phyloP scores from a whole-genome alignment of 2,329 filamentous ascomycete genomes.

The Colletotrichum filicis region DNA sequence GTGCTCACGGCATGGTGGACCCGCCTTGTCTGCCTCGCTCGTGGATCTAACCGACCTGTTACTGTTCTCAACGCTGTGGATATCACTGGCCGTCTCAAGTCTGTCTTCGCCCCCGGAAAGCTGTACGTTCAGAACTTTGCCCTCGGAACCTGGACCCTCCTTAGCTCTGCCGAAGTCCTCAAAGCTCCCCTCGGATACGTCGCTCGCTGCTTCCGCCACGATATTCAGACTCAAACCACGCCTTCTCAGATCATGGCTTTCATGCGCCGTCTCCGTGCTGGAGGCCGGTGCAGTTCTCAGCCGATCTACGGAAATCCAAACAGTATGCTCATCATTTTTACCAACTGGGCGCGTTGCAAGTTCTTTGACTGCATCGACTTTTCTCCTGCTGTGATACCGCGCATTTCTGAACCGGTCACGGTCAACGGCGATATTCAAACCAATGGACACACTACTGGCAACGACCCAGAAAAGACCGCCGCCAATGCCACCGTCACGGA shows the following conservation, averaged over 20 bases:
- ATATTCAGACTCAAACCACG: conserved; percentile 48
- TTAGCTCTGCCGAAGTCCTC: conserved; percentile 38
- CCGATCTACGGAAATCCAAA: conserved; percentile 45
- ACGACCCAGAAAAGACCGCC: conserved; percentile 23
- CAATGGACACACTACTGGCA: not conserved
- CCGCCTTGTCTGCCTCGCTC: conserved; percentile 34
- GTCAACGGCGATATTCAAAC: not conserved
- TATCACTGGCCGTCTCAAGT: conserved; percentile 40
- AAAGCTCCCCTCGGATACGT: conserved; percentile 41
- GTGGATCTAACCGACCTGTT: conserved; percentile 36
- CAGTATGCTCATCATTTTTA: conserved; percentile 46
- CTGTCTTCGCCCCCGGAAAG: conserved; percentile 29
- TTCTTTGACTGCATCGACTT: conserved; percentile 51
- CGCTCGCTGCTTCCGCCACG: conserved; percentile 44
- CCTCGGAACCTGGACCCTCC: conserved; percentile 36
- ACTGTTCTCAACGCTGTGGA: conserved; percentile 42
- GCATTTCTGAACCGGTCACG: not conserved
- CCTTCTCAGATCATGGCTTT: conserved; percentile 45
- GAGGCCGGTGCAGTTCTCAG: conserved; percentile 34
- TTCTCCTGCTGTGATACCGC: conserved; percentile 41
- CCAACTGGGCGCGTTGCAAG: conserved; percentile 51
- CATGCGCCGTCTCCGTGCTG: conserved; percentile 38
- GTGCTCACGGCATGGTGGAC: conserved; percentile 55
- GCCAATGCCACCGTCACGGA: not conserved
- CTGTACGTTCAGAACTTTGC: conserved; percentile 43